Evolutionary conservation across 306 rosid species (phyloP).

Genomic region (Castanea sativa): DNA sequence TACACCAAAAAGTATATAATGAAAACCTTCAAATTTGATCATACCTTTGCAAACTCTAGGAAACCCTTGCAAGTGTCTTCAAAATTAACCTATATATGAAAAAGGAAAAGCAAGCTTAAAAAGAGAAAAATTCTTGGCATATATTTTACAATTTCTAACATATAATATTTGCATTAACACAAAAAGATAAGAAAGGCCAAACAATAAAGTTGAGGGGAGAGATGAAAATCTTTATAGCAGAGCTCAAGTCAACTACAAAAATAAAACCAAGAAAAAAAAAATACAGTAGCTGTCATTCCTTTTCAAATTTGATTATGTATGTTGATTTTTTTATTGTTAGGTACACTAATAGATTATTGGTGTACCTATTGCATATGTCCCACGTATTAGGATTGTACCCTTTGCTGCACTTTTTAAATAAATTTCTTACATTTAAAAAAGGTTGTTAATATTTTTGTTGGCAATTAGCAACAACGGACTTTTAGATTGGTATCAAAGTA

Average conservation of each 20-base stretch:
- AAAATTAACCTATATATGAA: constrained; percentile 76
- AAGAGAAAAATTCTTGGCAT: constrained; percentile 5
- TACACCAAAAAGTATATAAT: background rate
- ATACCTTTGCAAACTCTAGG: constrained; percentile 96
- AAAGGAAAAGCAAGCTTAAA: constrained; percentile 10
- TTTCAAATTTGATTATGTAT: too few species aligned
- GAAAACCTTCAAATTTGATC: background rate
- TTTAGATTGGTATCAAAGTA: too few species aligned
- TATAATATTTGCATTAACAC: background rate
- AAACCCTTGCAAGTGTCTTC: constrained; percentile 98
- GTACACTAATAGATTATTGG: too few species aligned
- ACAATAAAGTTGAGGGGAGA: background rate
- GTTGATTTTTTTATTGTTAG: too few species aligned
- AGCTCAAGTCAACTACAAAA: background rate
- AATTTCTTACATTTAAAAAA: too few species aligned
- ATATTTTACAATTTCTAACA: constrained; percentile 5
- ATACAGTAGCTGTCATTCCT: background rate
- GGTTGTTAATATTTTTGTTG: too few species aligned
- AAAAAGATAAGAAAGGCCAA: background rate
- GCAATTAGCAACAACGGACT: too few species aligned
- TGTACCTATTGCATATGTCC: too few species aligned
- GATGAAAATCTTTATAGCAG: background rate
- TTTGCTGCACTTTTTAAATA: too few species aligned
- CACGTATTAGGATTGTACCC: too few species aligned
- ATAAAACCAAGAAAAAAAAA: background rate